Base-by-base conservation (phyloP, 768 basidiomycete species). In the Amanita exitialis region DNA sequence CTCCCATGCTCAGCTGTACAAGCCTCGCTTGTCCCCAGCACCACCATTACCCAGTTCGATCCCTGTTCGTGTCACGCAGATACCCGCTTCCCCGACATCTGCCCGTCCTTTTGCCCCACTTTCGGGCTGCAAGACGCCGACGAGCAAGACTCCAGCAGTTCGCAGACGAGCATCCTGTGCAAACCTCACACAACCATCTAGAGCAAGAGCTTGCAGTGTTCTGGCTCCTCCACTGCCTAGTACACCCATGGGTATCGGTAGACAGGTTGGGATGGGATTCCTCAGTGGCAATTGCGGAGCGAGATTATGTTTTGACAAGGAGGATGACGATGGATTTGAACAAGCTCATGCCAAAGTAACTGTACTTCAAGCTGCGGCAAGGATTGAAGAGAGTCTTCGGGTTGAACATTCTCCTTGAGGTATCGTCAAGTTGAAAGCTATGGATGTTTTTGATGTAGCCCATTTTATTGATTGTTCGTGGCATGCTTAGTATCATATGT, bases 301-400 rank as follows among this genome's bases (percentile, higher is more conserved):
- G 18, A 53, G 44, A 20, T 45, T 57, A 30, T 47, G 48, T 39
- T 51, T 44, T 8, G 48, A 39, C 32, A 45, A n/a, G 28, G 43
- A 51, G 13, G 35, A 35, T 10, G 45, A 44, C 15, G 41, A 42
- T 18, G 34, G 27, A 15, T 15, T 37, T 23, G 34, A 44, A 30
- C 30, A 44, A 27, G 7, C 42, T 51, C 20, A 13, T 4, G 23
- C 18, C 35, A 36, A 27, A 44, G 21, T 16, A 25, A 36, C 25
- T 47, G 54, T 59, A 23, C 47, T 62, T 21, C 54, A 55, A 46
- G 58, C 59, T 20, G 61, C 61, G 42, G 59, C 61, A 8, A 59
- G 51, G 52, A 60, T 60, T 55, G 59, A 62, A 51, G 49, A 52
- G 42, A 38, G 51, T 32, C 41, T 28, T 32, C 45, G 35, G 36